Base-by-base conservation (phyloP, 352 stramenopile genomes). In the Phytophthora constricta region DNA sequence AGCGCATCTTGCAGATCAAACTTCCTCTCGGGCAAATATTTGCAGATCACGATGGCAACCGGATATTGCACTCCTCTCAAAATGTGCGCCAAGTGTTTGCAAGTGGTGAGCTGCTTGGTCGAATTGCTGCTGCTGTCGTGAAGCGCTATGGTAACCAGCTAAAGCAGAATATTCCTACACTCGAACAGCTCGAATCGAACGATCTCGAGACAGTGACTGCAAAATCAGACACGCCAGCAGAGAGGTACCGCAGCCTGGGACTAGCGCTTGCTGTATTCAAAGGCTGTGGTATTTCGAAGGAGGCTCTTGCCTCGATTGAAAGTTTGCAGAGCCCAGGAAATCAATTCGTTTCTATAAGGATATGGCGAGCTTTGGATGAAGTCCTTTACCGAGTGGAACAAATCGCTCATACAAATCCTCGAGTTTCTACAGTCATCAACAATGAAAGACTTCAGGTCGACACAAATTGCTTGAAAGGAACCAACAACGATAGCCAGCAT, bases 61-160 rank as follows among this genome's bases (percentile, higher is more conserved):
- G 37, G 66, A 61, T 48, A 33, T 25, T 63, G 28, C 28, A 39
- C 45, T 20, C 48, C 1, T 55, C 42, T 27, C 37, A 25, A 33
- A 62, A 63, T 43, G 25, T 63, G 34, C 45, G n/a, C 41, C 48
- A 55, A 59, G 11, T 47, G 9, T 84, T 87, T 41, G 26, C 58
- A 3, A 64, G 72, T 11, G 80, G 80, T 0, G 61, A 80, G n/a
- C 20, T 82, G 19, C 42, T 88, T n/a, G 74, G 62, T 27, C 70
- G 65, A 31, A 70, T 88, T 17, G 72, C 72, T 47, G 55, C 53
- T 41, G 65, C 46, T 4, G 25, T 83, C 10, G 42, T 61, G 50
- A 46, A 45, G 7, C 63, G 45, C 13, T 73, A 49, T 33, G 37
- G 54, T 8, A 39, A 37, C 8, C 25, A 52, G 13, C 20, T 71